Percentiles rank a stretch among this genome's conserved stretches.
Evolutionary conservation across 192 early-diverging fungal species (phyloP).

Genomic region (Globomyces pollinis-pini): DNA sequence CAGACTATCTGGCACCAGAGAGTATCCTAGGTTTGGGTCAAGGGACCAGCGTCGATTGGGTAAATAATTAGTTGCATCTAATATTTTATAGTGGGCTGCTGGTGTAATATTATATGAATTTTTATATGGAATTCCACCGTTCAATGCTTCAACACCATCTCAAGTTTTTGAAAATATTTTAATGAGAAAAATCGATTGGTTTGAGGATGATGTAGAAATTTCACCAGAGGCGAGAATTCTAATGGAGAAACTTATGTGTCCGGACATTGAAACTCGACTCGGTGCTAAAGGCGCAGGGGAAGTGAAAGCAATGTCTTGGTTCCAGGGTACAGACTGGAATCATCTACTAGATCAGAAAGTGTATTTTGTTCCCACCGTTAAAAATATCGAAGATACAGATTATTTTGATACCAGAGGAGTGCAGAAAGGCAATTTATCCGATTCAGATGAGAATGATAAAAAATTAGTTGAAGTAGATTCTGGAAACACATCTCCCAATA

Average conservation of each 20-base stretch:
- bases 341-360: slow-evolving; percentile 52
- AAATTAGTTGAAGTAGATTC: not conserved
- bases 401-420: slow-evolving; percentile 91
- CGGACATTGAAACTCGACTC: slow-evolving; percentile 54
- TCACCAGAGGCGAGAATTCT: slow-evolving; percentile 68
- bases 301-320: slow-evolving; percentile 72
- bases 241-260: slow-evolving; percentile 68
- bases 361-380: slow-evolving; percentile 73
- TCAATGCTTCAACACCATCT: slow-evolving; percentile 67
- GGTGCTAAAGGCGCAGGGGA: slow-evolving; percentile 66
- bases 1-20: slow-evolving; percentile 83
- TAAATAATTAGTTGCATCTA: no score
- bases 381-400: slow-evolving; percentile 73
- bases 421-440: slow-evolving; percentile 18
- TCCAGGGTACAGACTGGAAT: slow-evolving; percentile 66
- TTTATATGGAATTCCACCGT: slow-evolving; percentile 73
- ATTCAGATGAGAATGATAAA: slow-evolving; percentile 14
- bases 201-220: slow-evolving; percentile 60
- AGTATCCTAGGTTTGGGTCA: slow-evolving; percentile 77
- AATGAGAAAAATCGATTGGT: slow-evolving; percentile 64
- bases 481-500: not conserved
- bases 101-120: slow-evolving; percentile 88
- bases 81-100: slow-evolving; percentile 63
- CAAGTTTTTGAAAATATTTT: slow-evolving; percentile 82
- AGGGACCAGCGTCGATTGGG: slow-evolving; percentile 82